phyloP scores from a whole-genome alignment of 768 basidiomycete species.

The Tremella mesenterica region DNA sequence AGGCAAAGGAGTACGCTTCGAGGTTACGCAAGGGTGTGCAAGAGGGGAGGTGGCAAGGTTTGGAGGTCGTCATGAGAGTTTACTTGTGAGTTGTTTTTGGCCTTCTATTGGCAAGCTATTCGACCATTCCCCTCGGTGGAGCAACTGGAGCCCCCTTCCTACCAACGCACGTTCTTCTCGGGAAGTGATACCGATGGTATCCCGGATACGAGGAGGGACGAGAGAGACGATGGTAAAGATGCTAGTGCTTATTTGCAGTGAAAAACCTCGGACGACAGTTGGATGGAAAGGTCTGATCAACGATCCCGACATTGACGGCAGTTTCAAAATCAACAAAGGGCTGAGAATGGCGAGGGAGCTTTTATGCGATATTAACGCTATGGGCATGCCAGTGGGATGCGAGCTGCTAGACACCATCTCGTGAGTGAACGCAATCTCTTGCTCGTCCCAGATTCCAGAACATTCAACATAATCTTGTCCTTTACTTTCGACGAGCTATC shows the following conservation, averaged over 20 bases:
- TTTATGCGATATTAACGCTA: slow-evolving; percentile 77
- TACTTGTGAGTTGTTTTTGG: slow-evolving; percentile 77
- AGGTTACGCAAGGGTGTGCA: slow-evolving; percentile 53
- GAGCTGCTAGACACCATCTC: slow-evolving; percentile 70
- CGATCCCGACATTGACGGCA: slow-evolving; percentile 90
- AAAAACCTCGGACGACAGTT: slow-evolving; percentile 95
- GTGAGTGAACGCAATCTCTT: too few species aligned
- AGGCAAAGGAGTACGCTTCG: slow-evolving; percentile 54
- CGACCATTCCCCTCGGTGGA: background rate
- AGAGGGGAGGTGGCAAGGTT: slow-evolving; percentile 56
- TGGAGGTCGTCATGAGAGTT: slow-evolving; percentile 89
- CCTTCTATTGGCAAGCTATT: background rate
- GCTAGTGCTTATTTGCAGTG: slow-evolving; percentile 10
- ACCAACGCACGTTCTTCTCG: too few species aligned
- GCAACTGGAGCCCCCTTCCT: background rate
- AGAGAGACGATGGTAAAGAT: background rate
- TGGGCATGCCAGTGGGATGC: slow-evolving; percentile 86
- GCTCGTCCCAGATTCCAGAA: too few species aligned
- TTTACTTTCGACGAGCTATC: too few species aligned
- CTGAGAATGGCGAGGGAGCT: slow-evolving; percentile 78
- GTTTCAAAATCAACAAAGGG: slow-evolving; percentile 95
- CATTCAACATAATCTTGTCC: too few species aligned
- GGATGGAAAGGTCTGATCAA: slow-evolving; percentile 76
- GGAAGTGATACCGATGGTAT: too few species aligned
- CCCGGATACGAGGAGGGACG: background rate